Percentiles rank a stretch among this genome's conserved stretches.
phyloP scores from a whole-genome alignment of 441 rosid species.

The Erodium texanum region DNA sequence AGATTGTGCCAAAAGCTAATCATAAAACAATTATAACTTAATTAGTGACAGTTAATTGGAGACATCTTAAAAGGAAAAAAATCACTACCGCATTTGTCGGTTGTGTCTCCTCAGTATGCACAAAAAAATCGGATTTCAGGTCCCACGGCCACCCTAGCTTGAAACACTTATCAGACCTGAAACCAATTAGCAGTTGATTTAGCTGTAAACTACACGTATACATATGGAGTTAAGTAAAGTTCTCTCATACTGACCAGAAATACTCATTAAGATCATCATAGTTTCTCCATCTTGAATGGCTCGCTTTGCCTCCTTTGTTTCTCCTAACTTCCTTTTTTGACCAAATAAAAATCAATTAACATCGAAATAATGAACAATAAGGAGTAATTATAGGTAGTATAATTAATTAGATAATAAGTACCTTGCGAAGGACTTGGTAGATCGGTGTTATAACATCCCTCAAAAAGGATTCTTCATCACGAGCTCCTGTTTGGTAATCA shows the following conservation, averaged over 20 bases:
- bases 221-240: conserved; percentile 11
- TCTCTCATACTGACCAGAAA: conserved; percentile 58
- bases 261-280: conserved; percentile 97
- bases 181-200: conserved; percentile 13
- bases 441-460: conserved; percentile 73
- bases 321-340: conserved; percentile 66
- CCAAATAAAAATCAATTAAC: conserved; percentile 21
- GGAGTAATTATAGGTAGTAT: conserved; percentile 2
- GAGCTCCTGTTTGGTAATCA: conserved; percentile 35
- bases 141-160: conserved; percentile 71
- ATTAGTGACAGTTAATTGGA: not conserved
- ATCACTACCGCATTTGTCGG: conserved; percentile 34
- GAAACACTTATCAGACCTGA: conserved; percentile 77
- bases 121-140: conserved; percentile 59
- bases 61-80: conserved; percentile 9
- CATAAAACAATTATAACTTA: not conserved
- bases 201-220: conserved; percentile 9
- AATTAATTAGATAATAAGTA: conserved; percentile 24
- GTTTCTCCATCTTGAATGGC: conserved; percentile 98
- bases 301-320: conserved; percentile 73
- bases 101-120: conserved; percentile 38
- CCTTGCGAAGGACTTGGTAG: conserved; percentile 68
- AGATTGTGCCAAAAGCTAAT: not conserved
- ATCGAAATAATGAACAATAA: conserved; percentile 12
- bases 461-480: conserved; percentile 77